phyloP scores from a whole-genome alignment of 2,329 filamentous ascomycete genomes.

The Beauveria medogensis region DNA sequence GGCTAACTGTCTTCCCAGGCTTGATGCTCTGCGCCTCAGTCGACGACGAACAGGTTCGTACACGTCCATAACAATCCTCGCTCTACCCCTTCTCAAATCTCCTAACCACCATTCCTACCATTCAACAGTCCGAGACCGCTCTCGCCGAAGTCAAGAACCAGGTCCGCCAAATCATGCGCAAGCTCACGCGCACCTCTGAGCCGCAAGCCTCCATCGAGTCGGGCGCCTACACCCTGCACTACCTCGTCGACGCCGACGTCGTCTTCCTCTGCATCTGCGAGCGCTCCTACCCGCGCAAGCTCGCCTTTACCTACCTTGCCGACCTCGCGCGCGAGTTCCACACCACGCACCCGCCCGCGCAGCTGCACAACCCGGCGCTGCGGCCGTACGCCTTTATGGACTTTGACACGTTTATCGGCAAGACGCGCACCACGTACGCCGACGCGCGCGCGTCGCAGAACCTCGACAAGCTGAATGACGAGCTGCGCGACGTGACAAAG shows the following conservation, averaged over 20 bases:
- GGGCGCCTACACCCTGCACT: slow-evolving; percentile 76
- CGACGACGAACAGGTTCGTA: slow-evolving; percentile 70
- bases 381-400: slow-evolving; percentile 96
- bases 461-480: slow-evolving; percentile 90
- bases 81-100: too few relatives aligned
- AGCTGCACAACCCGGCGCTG: slow-evolving; percentile 66
- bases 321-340: slow-evolving; percentile 89
- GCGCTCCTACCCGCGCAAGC: slow-evolving; percentile 88
- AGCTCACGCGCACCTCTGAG: slow-evolving; percentile 81
- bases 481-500: slow-evolving; percentile 94
- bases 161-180: slow-evolving; percentile 81
- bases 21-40: slow-evolving; percentile 91
- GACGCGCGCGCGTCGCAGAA: slow-evolving; percentile 87
- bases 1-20: slow-evolving; percentile 45
- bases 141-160: slow-evolving; percentile 85
- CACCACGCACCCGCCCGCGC: slow-evolving; percentile 66
- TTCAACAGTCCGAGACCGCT: slow-evolving; percentile 52
- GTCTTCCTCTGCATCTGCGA: slow-evolving; percentile 94
- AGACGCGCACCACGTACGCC: slow-evolving; percentile 88
- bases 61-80: background rate
- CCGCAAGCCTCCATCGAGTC: slow-evolving; percentile 88
- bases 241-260: slow-evolving; percentile 74
- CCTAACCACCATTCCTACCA: background rate
- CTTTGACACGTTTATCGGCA: slow-evolving; percentile 93
- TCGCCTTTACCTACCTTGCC: slow-evolving; percentile 95